Evolutionary conservation across 2,329 filamentous ascomycete genomes (phyloP), one percentile per base, ranked within the genome.

Genomic region (Diaporthe longicolla): DNA sequence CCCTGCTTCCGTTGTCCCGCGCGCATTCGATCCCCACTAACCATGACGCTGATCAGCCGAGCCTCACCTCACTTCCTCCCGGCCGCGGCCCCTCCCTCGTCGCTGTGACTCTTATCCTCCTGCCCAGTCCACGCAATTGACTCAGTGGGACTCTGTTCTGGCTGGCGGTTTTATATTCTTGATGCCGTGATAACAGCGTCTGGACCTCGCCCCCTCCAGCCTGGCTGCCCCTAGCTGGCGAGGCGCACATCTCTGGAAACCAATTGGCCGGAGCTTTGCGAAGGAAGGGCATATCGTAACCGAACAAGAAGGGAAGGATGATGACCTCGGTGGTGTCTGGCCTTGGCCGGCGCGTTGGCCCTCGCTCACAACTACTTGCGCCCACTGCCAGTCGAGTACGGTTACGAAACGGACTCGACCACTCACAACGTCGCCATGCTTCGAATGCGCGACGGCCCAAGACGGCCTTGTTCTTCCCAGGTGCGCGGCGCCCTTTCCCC

Each of bases 391-490:
- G 63, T 68, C 63, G 48, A 15, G 63, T 54, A 54, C 63, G 63
- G 15, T 54, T 65, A 35, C 57, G 68, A 13, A 57, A 32, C 50
- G 35, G 54, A 59, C 26, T 65, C 5, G 52, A 70, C 17, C 43
- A 43, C n/a, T 58, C 66, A 48, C 74, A 71, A 26, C 40, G 66
- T 24, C 72, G 74, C 15, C 70, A 74, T 74, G 73, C 58, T 59
- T 74, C 65, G 2, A 68, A 59, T 5, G 68, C 70, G n/a, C 71
- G 37, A 24, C 78, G 82, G 74, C 81, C 82, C n/a, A 82, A 80
- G 79, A 91, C 89, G 72, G 89, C 89, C 74, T 86, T 91, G 71
- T 91, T 91, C 85, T 91, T 91, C 76, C 89, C 89, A 75, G 89
- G 88, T 90, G 76, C 61, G 80, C 76, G 29, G 21, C n/a, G 35